A percentile compares a stretch with the other conserved stretches of the same genome.
Conservation (phyloP, 2,329 filamentous ascomycete genomes). For the Aspergillus candidus region DNA sequence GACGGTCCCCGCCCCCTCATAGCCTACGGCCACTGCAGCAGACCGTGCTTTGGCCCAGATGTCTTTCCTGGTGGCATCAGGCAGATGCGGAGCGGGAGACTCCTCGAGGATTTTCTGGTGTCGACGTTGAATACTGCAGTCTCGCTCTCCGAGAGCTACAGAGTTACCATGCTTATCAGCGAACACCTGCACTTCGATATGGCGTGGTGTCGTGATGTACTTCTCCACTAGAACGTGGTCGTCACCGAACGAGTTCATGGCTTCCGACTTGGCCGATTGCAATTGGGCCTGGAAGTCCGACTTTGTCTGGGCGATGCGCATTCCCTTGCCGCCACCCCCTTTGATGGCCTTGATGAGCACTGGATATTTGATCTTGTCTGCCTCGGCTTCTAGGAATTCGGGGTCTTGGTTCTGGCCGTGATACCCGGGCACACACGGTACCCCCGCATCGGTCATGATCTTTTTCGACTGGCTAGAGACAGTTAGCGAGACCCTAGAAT, state of each 20-base stretch:
- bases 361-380: constrained; percentile 62
- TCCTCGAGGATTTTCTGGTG: constrained; percentile 64
- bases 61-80: constrained; percentile 55
- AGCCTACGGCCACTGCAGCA: constrained; percentile 57
- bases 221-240: constrained; percentile 64
- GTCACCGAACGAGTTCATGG: constrained; percentile 58
- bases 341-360: constrained; percentile 62
- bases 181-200: constrained; percentile 64
- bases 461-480: constrained; percentile 67
- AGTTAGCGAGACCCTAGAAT: constrained; percentile 1
- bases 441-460: constrained; percentile 92
- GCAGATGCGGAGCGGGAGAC: constrained; percentile 57
- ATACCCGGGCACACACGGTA: constrained; percentile 94
- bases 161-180: constrained; percentile 60
- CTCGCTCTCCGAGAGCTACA: constrained; percentile 58
- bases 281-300: constrained; percentile 57
- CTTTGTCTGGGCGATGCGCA: constrained; percentile 56
- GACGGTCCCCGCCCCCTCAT: constrained; percentile 61
- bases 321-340: constrained; percentile 62
- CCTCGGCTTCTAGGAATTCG: constrained; percentile 58
- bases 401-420: constrained; percentile 78
- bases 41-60: constrained; percentile 60
- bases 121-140: constrained; percentile 60
- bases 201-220: constrained; percentile 60
- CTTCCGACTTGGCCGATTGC: constrained; percentile 59